Base-by-base conservation (phyloP, 768 basidiomycete species). In the Leccinum pellstonianum region DNA sequence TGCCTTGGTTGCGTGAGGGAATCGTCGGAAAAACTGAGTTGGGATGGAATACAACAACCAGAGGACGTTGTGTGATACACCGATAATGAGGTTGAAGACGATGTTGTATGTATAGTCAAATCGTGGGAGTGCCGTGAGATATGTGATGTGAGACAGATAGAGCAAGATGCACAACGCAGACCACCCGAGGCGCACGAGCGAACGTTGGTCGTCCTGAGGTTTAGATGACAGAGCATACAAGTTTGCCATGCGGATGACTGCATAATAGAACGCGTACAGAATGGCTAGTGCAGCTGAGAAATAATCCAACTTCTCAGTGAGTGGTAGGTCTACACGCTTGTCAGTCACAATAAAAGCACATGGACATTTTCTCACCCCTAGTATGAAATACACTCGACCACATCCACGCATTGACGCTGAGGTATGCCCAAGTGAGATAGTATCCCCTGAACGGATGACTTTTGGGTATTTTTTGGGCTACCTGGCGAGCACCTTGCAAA, bases 31-130 rank as follows among this genome's bases (percentile, higher is more conserved):
- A 51, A 83, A 5, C 11, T 80, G 77, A 37, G 81, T 35, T 11
- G 77, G 78, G 50, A 86, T 75, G 3, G 89, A 79, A 74, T 90
- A 98, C 12, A 83, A 56, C 31, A 87, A 69, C 96, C 97, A 98
- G 15, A 96, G 72, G 27, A 83, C 38, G 71, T 96, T 94, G 74
- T 98, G 95, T 1, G 77, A 60, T 35, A 94, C 65, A 2, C 93
- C 96, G 59, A 98, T 64, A 57, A 76, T 63, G 66, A 95, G 74
- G 74, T 93, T 95, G 79, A 92, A 93, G 0, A 79, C 70, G 74
- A 96, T 91, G 79, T 98, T 98, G 79, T 97, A 99, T 7, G 87
- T 76, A 72, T 99, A 98, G 76, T 95, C 88, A 76, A 96, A 97
- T 54, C 88, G 85, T 27, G 88, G 87, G 49, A 87, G 81, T 14